Base-by-base conservation (phyloP, 495 filamentous ascomycete genomes). In the Hyphodiscus hymeniophilus region DNA sequence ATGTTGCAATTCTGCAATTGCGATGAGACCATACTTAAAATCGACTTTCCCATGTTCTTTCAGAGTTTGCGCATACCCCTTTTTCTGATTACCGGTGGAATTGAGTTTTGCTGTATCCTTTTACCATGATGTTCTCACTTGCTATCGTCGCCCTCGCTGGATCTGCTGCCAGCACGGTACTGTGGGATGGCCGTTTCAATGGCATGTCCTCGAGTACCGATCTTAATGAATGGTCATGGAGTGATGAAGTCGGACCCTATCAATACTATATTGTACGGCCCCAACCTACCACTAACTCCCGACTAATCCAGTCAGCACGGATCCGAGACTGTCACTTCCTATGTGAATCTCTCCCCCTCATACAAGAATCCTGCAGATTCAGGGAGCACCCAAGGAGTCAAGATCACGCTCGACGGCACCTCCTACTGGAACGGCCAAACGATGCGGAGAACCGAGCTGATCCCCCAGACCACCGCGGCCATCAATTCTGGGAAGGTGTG, bases 341-440 rank as follows among this genome's bases (percentile, higher is more conserved):
- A 81, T 51, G 68, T 82, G 38, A 77, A 70, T 36, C 63, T 80
- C 1, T 66, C 65, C 11, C 52, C 69, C 1, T 45, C 55, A 41
- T 81, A 68, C 73, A 84, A 84, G 66, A 87, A 85, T 64, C 82
- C 82, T 0, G 78, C 77, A 42, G 80, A 83, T 57, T 64, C 66
- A 1, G 69, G 64, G 41, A 80, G 79, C 22, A 72, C 60, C 16
- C 75, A 85, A 62, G 83, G 82, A 16, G 74, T 76, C 51, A 82
- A 83, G 60, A 76, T 85, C 63, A 83, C 79, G 3, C 80, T 87
- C 54, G 75, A 82, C 67, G 68, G 59, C 54, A 84, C 74, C 40
- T 71, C 72, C 28, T 82, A 73, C 62, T 81, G 77, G 77, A 74
- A 81, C 51, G 76, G 72, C 18, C 72, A 75, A 53, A 72, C 64